Evolutionary conservation across 2,329 filamentous ascomycete genomes (phyloP).

Genomic region (Cladosporium austrohemisphaericum): DNA sequence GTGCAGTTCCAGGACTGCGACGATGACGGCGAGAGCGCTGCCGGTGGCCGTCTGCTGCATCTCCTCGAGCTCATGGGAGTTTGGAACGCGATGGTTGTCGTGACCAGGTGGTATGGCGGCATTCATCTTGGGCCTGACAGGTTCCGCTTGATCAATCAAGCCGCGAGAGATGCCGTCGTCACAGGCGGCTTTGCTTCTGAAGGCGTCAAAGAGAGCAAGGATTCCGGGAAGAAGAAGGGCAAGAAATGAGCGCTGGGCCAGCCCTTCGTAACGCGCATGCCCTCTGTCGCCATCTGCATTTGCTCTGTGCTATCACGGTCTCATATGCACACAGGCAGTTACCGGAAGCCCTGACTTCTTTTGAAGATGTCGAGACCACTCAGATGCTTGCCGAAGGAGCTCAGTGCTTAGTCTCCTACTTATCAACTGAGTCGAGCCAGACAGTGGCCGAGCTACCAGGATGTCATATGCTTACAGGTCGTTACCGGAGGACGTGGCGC

Average conservation of each 20-base stretch:
- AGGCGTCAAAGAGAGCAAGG: not conserved
- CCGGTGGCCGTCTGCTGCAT: conserved; percentile 78
- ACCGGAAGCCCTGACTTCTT: too few relatives aligned
- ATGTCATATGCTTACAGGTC: too few relatives aligned
- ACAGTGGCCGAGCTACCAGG: too few relatives aligned
- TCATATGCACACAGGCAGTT: too few relatives aligned
- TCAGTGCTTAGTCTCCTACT: too few relatives aligned
- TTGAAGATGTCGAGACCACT: too few relatives aligned
- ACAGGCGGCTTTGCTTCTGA: conserved; percentile 55
- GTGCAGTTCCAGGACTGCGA: conserved; percentile 80
- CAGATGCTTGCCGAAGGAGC: too few relatives aligned
- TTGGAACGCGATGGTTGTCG: conserved; percentile 89
- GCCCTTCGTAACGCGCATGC: not conserved
- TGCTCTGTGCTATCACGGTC: too few relatives aligned
- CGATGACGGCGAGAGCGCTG: conserved; percentile 92
- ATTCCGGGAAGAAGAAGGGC: conserved; percentile 7
- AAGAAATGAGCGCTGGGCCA: conserved; percentile 1
- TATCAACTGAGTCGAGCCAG: too few relatives aligned
- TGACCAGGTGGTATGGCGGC: conserved; percentile 93
- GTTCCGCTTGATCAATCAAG: conserved; percentile 85
- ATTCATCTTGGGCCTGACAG: conserved; percentile 82
- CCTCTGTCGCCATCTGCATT: too few relatives aligned
- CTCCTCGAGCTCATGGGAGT: conserved; percentile 92
- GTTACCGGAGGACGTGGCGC: too few relatives aligned
- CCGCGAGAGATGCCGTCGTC: conserved; percentile 78